Evolutionary conservation across 441 rosid species (phyloP).

Genomic region (Syzygium syzygioides): DNA sequence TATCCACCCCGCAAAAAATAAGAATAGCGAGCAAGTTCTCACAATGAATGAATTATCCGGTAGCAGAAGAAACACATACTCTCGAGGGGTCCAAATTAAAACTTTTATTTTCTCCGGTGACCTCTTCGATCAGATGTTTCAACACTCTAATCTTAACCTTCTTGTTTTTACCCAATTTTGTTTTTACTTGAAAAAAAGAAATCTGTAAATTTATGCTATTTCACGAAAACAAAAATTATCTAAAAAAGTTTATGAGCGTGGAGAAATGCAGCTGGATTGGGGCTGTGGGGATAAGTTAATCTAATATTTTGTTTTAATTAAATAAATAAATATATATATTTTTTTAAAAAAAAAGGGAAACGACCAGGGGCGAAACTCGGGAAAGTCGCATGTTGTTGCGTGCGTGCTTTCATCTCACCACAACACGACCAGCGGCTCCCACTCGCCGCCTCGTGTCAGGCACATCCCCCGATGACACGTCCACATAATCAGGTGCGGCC

Average conservation of each 20-base stretch:
- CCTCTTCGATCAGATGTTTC: background rate
- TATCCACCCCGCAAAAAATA: too few relatives aligned
- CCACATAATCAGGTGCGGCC: background rate
- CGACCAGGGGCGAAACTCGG: too few relatives aligned
- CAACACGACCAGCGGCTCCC: slow-evolving; percentile 15
- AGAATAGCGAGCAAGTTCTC: background rate
- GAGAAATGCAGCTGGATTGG: background rate
- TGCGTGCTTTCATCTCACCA: background rate
- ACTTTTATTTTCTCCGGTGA: too few relatives aligned
- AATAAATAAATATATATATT: too few relatives aligned
- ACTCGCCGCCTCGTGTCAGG: slow-evolving; percentile 22
- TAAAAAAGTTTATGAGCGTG: background rate
- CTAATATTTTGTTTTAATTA: background rate
- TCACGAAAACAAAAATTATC: background rate
- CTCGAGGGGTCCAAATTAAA: background rate
- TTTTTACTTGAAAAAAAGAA: background rate
- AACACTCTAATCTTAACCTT: background rate
- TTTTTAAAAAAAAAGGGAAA: background rate
- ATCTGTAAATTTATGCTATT: background rate
- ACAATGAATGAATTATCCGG: background rate
- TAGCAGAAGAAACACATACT: background rate
- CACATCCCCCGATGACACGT: background rate
- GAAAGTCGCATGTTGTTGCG: background rate
- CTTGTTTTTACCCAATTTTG: background rate
- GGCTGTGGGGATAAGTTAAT: background rate